Evolutionary conservation across 2,329 filamentous ascomycete genomes (phyloP).

Genomic region (Lachnellula cervina): DNA sequence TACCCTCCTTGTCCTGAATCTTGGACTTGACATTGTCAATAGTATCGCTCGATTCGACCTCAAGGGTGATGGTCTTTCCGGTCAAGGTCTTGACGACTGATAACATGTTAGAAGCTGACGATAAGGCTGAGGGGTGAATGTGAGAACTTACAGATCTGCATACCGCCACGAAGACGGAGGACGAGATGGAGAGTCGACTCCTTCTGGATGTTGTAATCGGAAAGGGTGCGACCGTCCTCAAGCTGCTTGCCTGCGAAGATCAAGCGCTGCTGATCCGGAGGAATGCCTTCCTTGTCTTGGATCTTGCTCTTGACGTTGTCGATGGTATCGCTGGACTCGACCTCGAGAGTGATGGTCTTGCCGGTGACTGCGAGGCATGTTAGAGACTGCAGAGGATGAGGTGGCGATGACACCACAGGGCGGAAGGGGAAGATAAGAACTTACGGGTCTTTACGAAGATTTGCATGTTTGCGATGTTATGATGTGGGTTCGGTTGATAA

Average conservation of each 20-base stretch:
- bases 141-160: slow-evolving; percentile 99
- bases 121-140: slow-evolving; percentile 49
- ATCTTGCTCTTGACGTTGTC: slow-evolving; percentile 99
- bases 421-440: slow-evolving; percentile 37
- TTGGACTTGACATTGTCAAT: slow-evolving; percentile 99
- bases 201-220: slow-evolving; percentile 99
- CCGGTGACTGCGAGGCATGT: slow-evolving; percentile 74
- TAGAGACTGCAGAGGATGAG: slow-evolving; percentile 63
- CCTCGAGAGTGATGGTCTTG: slow-evolving; percentile 99
- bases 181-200: slow-evolving; percentile 98
- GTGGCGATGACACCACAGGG: slow-evolving; percentile 42
- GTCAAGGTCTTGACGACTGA: slow-evolving; percentile 63
- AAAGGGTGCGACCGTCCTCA: slow-evolving; percentile 97
- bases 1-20: slow-evolving; percentile 98
- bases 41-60: slow-evolving; percentile 99
- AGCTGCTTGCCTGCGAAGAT: slow-evolving; percentile 99
- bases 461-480: slow-evolving; percentile 60
- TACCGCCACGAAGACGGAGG: slow-evolving; percentile 95
- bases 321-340: slow-evolving; percentile 99
- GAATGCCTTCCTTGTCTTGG: slow-evolving; percentile 99
- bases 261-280: slow-evolving; percentile 97
- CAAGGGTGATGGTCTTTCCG: slow-evolving; percentile 99
- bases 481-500: not conserved
- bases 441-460: slow-evolving; percentile 97
- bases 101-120: slow-evolving; percentile 44